Evolutionary conservation across 129 eudicot genomes (phyloP), one percentile per base, ranked within the genome.

Genomic region (Kitagawia praeruptora): DNA sequence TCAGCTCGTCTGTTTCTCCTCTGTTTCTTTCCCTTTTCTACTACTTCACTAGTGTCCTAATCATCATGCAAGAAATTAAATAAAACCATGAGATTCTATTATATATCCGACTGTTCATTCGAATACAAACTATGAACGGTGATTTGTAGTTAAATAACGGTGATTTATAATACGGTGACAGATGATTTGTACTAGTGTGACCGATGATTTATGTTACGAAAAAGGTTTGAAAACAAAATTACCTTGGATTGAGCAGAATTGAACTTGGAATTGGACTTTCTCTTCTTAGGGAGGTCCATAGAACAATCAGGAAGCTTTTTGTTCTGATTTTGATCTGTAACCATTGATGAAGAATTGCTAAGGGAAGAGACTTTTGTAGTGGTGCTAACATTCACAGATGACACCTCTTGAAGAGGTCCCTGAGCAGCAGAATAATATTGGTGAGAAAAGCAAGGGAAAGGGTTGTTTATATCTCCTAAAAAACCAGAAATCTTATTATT

Each of bases 211-310:
- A 45, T 11, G 48, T 15, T 13, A 8, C 8, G 7, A 9, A 27
- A 76, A 11, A 0, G 70, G 67, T n/a, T 27, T 4, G 21, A 2
- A 38, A 34, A 8, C 1, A 63, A 16, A 31, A 49, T 44, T 87
- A 89, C 93, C 87, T 85, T 89, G 63, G 93, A 87, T 73, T 87
- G 90, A 78, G 89, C 87, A 77, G 86, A 85, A 42, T 73, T 71
- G 41, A 39, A 19, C 70, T 63, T 63, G 48, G 75, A 71, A 13
- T 78, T 74, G 77, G 79, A 80, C 79, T 85, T 89, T 81, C 93
- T 85, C 74, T 89, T 89, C 79, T 84, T 89, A 47, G 75, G 41
- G 23, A 6, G 44, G 14, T 70, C 88, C 77, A 80, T 78, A 11
- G 82, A 41, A 61, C 4, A 16, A 48, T 38, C 41, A 54, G 76